phyloP scores from a whole-genome alignment of 1,139 yeast species.

The Schwanniomyces etchellsii region DNA sequence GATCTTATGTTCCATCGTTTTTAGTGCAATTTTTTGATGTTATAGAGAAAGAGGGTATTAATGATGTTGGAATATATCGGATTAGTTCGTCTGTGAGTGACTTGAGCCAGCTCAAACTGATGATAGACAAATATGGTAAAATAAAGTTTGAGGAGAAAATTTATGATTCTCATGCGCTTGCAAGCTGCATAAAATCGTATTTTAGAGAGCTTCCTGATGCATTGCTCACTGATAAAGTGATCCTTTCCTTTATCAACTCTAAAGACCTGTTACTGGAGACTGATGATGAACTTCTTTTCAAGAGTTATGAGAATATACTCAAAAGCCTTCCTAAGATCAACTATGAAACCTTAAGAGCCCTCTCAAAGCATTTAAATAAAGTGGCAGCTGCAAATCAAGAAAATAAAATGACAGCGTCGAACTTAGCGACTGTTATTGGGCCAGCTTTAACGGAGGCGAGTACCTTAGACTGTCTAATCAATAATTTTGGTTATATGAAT shows the following conservation, averaged over 20 bases:
- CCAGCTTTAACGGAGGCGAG: conserved; percentile 60
- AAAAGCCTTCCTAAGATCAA: conserved; percentile 56
- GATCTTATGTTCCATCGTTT: conserved; percentile 55
- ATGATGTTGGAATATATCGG: conserved; percentile 89
- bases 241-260: conserved; percentile 42
- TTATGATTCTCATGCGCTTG: conserved; percentile 81
- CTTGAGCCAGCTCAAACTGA: conserved; percentile 60
- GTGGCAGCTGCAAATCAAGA: conserved; percentile 54
- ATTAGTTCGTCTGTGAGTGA: conserved; percentile 86
- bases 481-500: conserved; percentile 53
- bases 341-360: conserved; percentile 59
- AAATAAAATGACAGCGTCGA: conserved; percentile 76
- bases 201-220: conserved; percentile 90
- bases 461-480: conserved; percentile 41
- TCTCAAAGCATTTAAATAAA: conserved; percentile 63
- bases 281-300: conserved; percentile 13
- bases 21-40: conserved; percentile 62
- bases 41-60: conserved; percentile 77
- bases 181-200: conserved; percentile 83
- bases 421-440: conserved; percentile 72
- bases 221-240: conserved; percentile 52
- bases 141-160: conserved; percentile 56
- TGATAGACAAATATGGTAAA: conserved; percentile 69
- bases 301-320: conserved; percentile 41
- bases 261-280: conserved; percentile 20